Percentiles rank a stretch among this genome's conserved stretches.
phyloP scores from a whole-genome alignment of 2,329 filamentous ascomycete species.

The Aspergillus udagawae region DNA sequence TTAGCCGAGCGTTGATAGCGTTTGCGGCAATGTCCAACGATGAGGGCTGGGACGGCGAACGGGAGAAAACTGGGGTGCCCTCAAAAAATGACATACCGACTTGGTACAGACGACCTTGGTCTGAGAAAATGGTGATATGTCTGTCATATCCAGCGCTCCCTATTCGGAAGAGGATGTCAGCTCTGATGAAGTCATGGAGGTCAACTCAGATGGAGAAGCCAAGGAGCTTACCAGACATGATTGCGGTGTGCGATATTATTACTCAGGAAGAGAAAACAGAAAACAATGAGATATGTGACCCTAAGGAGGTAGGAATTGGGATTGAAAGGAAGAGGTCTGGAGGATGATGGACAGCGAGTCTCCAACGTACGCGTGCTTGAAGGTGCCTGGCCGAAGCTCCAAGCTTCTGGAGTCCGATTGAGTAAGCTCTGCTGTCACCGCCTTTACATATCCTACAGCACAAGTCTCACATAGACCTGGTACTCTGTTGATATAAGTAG shows the following conservation, averaged over 20 bases:
- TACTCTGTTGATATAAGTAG: not conserved
- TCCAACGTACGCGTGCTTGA: constrained; percentile 30
- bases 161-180: constrained; percentile 38
- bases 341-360: constrained; percentile 18
- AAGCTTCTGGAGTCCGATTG: constrained; percentile 24
- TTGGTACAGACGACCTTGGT: constrained; percentile 98
- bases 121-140: constrained; percentile 99
- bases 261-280: constrained; percentile 7
- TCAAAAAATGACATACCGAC: constrained; percentile 61
- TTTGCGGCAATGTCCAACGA: constrained; percentile 2
- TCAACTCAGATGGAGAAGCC: constrained; percentile 7
- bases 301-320: constrained; percentile 3
- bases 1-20: constrained; percentile 25
- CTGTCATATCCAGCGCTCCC: constrained; percentile 90
- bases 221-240: constrained; percentile 42
- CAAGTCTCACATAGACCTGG: not conserved
- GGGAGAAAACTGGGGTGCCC: constrained; percentile 13
- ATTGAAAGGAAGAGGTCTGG: constrained; percentile 14
- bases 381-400: constrained; percentile 35
- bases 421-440: constrained; percentile 31
- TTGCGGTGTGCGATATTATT: constrained; percentile 18
- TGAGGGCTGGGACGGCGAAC: constrained; percentile 1
- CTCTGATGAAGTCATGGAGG: constrained; percentile 27
- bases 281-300: constrained; percentile 4
- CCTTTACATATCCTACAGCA: constrained; percentile 17